Percentiles rank a stretch among this genome's conserved stretches.
phyloP scores from a whole-genome alignment of 306 rosid genomes.

The Herpetospermum pedunculosum region DNA sequence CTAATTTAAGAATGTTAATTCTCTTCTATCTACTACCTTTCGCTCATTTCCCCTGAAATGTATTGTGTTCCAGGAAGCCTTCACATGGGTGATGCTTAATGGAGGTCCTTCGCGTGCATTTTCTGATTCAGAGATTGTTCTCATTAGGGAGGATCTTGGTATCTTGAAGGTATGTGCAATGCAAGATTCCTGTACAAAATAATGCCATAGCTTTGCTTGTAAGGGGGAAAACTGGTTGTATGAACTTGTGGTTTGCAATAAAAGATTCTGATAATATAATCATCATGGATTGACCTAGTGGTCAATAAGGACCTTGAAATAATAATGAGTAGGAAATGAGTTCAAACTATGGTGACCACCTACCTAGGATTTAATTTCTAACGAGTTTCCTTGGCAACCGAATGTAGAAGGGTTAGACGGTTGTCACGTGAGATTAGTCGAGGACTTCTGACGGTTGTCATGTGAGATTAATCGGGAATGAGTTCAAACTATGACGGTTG shows the following conservation, averaged over 20 bases:
- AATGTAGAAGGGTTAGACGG: too few species aligned
- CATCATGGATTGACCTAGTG: too few species aligned
- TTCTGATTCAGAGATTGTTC: conserved; percentile 28
- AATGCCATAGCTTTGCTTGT: not conserved
- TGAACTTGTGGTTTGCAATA: not conserved
- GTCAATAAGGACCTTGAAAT: too few species aligned
- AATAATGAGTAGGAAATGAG: too few species aligned
- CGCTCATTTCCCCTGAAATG: not conserved
- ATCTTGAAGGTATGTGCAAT: conserved; percentile 27
- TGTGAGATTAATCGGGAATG: too few species aligned
- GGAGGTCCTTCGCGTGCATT: conserved; percentile 56
- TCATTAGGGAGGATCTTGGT: conserved; percentile 32
- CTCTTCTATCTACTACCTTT: not conserved
- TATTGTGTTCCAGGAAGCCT: conserved; percentile 35
- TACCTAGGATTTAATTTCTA: too few species aligned
- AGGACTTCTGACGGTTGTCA: too few species aligned
- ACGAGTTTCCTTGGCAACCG: too few species aligned
- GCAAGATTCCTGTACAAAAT: not conserved
- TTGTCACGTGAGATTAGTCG: too few species aligned
- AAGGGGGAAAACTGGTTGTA: not conserved
- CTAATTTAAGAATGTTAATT: not conserved
- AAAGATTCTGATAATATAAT: not conserved
- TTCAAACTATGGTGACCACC: too few species aligned
- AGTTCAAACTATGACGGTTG: too few species aligned
- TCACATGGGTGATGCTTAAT: conserved; percentile 41